A percentile compares a stretch with the other conserved stretches of the same genome.
phyloP scores from a whole-genome alignment of 768 basidiomycete species.

The Russula compacta region DNA sequence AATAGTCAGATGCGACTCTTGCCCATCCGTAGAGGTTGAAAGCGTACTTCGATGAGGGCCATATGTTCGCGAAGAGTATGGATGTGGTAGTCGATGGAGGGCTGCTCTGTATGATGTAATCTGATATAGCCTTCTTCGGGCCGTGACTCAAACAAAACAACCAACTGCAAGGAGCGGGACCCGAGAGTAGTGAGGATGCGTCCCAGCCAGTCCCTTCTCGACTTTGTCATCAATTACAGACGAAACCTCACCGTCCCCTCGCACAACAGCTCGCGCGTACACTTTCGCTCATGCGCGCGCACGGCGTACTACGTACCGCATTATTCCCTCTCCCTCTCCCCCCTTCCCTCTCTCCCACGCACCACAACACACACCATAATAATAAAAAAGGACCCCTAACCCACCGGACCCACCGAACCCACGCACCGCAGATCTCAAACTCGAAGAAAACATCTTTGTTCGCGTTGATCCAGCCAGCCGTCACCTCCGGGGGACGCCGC shows the following conservation, averaged over 20 bases:
- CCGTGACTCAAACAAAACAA: too few species aligned
- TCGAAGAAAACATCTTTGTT: neutral
- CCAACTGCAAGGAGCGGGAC: neutral
- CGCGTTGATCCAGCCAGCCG: neutral
- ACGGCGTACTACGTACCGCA: neutral
- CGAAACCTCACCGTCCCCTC: neutral
- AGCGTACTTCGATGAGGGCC: constrained; percentile 29
- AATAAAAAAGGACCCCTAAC: neutral
- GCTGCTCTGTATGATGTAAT: too few species aligned
- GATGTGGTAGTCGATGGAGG: neutral
- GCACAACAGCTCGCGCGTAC: constrained; percentile 2
- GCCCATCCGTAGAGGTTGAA: neutral
- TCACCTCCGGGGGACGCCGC: neutral
- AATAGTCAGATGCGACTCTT: neutral
- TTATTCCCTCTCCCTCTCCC: neutral
- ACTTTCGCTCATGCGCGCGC: neutral
- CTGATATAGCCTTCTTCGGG: neutral
- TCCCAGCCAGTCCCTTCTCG: neutral
- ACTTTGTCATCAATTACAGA: neutral
- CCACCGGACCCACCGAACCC: neutral
- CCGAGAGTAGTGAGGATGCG: neutral
- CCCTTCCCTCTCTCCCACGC: too few species aligned
- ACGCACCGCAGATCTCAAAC: neutral
- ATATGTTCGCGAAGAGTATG: constrained; percentile 15
- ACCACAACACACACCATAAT: neutral